Base-by-base conservation (phyloP, 2,329 filamentous ascomycete species). In the Thyridium curvatum region DNA sequence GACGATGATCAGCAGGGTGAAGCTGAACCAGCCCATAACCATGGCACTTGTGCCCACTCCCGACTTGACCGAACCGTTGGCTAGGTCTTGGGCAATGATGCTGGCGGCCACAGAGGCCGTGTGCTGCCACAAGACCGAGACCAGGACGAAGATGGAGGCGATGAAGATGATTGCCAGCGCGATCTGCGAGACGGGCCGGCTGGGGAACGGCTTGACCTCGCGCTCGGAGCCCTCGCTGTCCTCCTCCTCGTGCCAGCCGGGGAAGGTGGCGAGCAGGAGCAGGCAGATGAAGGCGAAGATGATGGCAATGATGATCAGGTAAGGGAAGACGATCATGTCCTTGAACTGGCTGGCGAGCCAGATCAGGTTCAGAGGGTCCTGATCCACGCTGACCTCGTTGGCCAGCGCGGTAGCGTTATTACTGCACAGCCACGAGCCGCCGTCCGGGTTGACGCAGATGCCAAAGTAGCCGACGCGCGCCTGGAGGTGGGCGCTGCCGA, bases 321-420 rank as follows among this genome's bases (percentile, higher is more conserved):
- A 98, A 9, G 93, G 93, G 60, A 98, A 98, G 33, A 98, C 91
- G 59, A 98, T 93, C 66, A 90, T 91, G 62, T 97, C 89, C 64
- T 97, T 97, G 69, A 98, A 98, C 49, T 94, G 94, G 52, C 84
- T 83, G 17, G 93, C 91, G 40, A 98, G 79, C 93, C 91, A 98
- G 53, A 98, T 90, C 54, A 98, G 69, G 62, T 98, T 98, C 56
- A 98, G 72, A 30, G 93, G 93, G 66, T 98, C 93, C 63, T 96
- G 86, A 56, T 96, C 89, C 32, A 94, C 79, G 15, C 78, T 83
- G 32, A 97, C 78, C 64, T 95, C 84, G 60, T 93, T 85, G 30
- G 93, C 91, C 35, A 98, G 74, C 3, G 89, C 82, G 3, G 91
- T 96, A 15, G 93, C 93, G 63, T 98, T 98, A 72, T 95, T 94